phyloP scores from a whole-genome alignment of 495 filamentous ascomycete species.

The Hypoxylon crocopeplum region DNA sequence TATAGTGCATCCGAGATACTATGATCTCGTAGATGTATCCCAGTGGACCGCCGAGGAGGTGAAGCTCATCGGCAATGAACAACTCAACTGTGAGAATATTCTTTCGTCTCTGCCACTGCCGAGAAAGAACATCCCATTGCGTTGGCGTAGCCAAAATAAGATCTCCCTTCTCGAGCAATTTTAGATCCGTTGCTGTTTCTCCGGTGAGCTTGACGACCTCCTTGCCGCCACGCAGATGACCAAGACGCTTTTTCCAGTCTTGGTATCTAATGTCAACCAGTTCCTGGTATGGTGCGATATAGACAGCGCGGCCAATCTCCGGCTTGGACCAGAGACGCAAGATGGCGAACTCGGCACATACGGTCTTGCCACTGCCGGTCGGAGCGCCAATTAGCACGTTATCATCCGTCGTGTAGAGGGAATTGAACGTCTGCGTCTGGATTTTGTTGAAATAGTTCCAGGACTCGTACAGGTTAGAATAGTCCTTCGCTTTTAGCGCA shows the following conservation, averaged over 20 bases:
- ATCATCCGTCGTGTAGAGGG: constrained; percentile 86
- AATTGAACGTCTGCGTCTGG: constrained; percentile 96
- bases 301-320: constrained; percentile 82
- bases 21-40: constrained; percentile 96
- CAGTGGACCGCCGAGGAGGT: constrained; percentile 88
- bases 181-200: constrained; percentile 90
- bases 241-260: constrained; percentile 84
- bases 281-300: constrained; percentile 96
- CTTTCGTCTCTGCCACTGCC: constrained; percentile 95
- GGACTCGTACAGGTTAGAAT: constrained; percentile 77
- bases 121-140: constrained; percentile 95
- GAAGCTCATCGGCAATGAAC: constrained; percentile 95
- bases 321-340: constrained; percentile 83
- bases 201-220: constrained; percentile 93
- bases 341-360: constrained; percentile 94
- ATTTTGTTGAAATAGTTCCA: constrained; percentile 96
- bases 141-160: constrained; percentile 89
- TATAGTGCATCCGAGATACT: constrained; percentile 96
- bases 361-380: constrained; percentile 93
- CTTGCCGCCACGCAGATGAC: constrained; percentile 80
- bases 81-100: constrained; percentile 90
- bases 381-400: constrained; percentile 91
- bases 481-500: constrained; percentile 87
- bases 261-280: constrained; percentile 79
- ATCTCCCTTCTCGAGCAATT: constrained; percentile 86